Evolutionary conservation across 2,329 filamentous ascomycete genomes (phyloP), one percentile per base, ranked within the genome.

Genomic region (Verticillium klebahnii): DNA sequence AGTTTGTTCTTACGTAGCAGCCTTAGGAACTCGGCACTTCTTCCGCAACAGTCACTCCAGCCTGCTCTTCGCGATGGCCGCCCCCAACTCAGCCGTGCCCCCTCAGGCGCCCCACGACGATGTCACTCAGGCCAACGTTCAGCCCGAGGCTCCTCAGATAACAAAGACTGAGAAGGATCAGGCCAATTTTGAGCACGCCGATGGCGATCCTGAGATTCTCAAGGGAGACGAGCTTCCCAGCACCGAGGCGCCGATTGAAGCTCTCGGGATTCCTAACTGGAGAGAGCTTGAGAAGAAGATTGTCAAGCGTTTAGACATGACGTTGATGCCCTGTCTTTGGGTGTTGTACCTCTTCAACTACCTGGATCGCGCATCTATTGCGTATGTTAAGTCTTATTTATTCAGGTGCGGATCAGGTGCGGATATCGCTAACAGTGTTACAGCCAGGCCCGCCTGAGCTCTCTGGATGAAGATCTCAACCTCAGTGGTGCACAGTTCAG

Each of bases 401-500:
- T 15, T 5, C 14, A 7, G 15, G 5, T 17, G 6, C 17, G 37
- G 6, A 15, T 40, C 14, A 7, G 15, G 5, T 17, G 6, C 17
- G 37, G 6, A 15, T 40, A 2, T 40, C 15, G 17, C 37, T 40
- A n/a, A 40, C 15, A 15, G 15, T 2, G 14, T 5, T 7, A 17
- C 14, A 40, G 37, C 6, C 82, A 85, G 67, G 83, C 83, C 0
- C 76, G 84, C 3, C 76, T 85, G 34, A 82, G 82, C 0, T 78
- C 78, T 0, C 73, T 87, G 0, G 83, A 87, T 62, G 61, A 74
- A 23, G 84, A 86, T 61, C 72, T 87, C 0, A 71, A 71, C 1
- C 84, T 87, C 80, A 73, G 68, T 5, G 83, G 83, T 8, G 85
- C 82, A 1, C 81, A 87, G 56, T 86, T 83, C 67, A 85, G 86